These are phyloP conservation scores for Lasiosphaeria miniovina DNA, from an alignment of 495 filamentous ascomycete genomes.

Conservation along the genomic window DNA sequence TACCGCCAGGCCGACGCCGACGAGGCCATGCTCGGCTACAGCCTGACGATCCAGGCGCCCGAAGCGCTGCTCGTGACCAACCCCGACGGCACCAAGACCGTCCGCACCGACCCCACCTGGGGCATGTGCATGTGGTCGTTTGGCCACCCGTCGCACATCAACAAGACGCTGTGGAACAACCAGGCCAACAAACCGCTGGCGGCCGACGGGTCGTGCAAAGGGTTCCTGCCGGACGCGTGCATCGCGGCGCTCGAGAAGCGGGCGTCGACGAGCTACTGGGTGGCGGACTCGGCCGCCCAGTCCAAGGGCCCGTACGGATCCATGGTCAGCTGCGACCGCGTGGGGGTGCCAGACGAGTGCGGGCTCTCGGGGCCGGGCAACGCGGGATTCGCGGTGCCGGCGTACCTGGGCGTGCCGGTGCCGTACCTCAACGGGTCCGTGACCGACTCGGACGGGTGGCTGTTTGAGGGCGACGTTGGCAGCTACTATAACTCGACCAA, in stretches of 20 bases:
- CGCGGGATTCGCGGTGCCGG: not conserved
- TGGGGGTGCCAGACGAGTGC: slow-evolving; percentile 7
- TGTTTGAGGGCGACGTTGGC: slow-evolving; percentile 1
- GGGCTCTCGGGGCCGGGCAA: slow-evolving; percentile 10
- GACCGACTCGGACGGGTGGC: slow-evolving; percentile 7
- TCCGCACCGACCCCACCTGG: slow-evolving; percentile 11
- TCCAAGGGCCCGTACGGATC: not conserved
- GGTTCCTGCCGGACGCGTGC: slow-evolving; percentile 12
- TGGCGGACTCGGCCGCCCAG: not conserved
- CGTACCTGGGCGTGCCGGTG: slow-evolving; percentile 7
- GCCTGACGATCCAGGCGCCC: slow-evolving; percentile 9
- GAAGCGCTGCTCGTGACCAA: not conserved
- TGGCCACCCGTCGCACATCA: not conserved
- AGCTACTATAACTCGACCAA: slow-evolving; percentile 3
- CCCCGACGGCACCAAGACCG: slow-evolving; percentile 3
- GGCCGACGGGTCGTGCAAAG: slow-evolving; percentile 10
- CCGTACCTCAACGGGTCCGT: slow-evolving; percentile 12
- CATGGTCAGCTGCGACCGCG: not conserved
- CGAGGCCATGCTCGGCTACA: slow-evolving; percentile 10
- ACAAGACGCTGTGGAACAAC: slow-evolving; percentile 7
- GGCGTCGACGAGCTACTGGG: not conserved
- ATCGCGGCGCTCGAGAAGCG: slow-evolving; percentile 6
- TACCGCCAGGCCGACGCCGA: not conserved
- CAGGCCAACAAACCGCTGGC: slow-evolving; percentile 8
- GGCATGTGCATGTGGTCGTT: slow-evolving; percentile 17